These are phyloP conservation scores for Cyanidium caldarium DNA, from an alignment of 23 red algal genomes.

Conservation along the genomic window DNA sequence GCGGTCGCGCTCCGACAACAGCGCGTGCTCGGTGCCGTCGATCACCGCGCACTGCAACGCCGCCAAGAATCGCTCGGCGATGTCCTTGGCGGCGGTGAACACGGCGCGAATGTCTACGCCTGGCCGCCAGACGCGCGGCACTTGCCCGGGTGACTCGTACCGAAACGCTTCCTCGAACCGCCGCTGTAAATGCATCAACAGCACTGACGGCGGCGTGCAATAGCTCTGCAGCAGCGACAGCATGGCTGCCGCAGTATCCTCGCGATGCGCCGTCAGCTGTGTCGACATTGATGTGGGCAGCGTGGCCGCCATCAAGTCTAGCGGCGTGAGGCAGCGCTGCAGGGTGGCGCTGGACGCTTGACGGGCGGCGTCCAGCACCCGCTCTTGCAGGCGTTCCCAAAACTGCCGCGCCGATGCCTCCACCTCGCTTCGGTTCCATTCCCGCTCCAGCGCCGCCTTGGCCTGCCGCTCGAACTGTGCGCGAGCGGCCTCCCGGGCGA, in stretches of 20 bases:
- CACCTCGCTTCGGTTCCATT: no score
- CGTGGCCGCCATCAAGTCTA: no score
- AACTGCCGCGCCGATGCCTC: no score
- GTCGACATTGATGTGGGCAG: no score
- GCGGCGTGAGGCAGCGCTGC: no score
- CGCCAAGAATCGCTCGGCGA: slow-evolving; percentile 12
- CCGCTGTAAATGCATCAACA: slow-evolving; percentile 33
- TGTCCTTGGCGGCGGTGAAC: slow-evolving; percentile 35
- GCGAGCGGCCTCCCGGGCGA: no score
- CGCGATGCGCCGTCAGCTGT: not conserved
- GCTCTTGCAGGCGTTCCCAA: no score
- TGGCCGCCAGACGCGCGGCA: slow-evolving; percentile 54
- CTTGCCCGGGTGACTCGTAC: slow-evolving; percentile 38
- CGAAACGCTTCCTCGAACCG: slow-evolving; percentile 87
- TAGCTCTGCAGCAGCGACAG: not conserved
- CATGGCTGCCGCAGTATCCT: not conserved
- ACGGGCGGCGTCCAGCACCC: no score
- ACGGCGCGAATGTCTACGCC: slow-evolving; percentile 58
- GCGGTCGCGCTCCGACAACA: not conserved
- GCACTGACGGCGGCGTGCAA: not conserved
- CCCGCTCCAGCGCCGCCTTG: no score
- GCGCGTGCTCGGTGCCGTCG: not conserved
- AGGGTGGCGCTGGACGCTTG: no score
- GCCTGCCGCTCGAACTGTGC: no score
- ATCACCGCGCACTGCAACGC: not conserved